phyloP scores from a whole-genome alignment of 768 basidiomycete genomes.

The Leccinellum luteum region DNA sequence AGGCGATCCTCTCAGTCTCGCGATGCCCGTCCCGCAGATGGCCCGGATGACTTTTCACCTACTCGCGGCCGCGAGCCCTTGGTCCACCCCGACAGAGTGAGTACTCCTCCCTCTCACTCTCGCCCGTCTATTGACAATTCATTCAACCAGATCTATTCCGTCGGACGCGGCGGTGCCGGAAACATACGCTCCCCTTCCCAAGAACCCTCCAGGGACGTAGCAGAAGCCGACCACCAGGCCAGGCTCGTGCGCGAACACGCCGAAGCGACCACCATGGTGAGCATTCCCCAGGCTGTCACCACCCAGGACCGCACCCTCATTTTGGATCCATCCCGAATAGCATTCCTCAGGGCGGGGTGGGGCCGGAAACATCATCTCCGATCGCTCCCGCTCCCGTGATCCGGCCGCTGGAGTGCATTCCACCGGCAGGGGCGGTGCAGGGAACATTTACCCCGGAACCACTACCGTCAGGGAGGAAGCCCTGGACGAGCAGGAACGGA shows the following conservation, averaged over 20 bases:
- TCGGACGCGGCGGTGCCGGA: constrained; percentile 80
- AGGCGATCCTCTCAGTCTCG: constrained; percentile 46
- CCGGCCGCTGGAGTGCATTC: constrained; percentile 39
- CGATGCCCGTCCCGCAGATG: constrained; percentile 40
- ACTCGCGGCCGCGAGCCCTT: constrained; percentile 62
- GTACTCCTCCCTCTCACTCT: constrained; percentile 4
- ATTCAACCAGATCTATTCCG: constrained; percentile 36
- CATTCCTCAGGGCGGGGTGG: constrained; percentile 68
- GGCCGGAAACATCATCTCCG: constrained; percentile 54
- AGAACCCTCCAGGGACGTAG: constrained; percentile 35
- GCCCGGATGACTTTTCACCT: constrained; percentile 50
- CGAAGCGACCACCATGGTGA: constrained; percentile 34
- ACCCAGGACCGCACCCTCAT: neutral
- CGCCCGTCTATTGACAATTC: neutral
- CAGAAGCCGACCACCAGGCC: constrained; percentile 25
- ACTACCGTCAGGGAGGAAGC: constrained; percentile 12
- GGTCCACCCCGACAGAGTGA: constrained; percentile 37
- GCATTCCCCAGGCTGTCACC: constrained; percentile 12
- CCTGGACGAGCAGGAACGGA: constrained; percentile 37
- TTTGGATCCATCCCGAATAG: constrained; percentile 23
- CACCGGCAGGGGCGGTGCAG: constrained; percentile 62
- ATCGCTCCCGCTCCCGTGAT: constrained; percentile 50
- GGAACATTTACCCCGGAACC: constrained; percentile 47
- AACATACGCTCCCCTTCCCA: constrained; percentile 82
- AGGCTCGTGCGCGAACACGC: constrained; percentile 25